Percentiles rank a stretch among this genome's conserved stretches.
These are phyloP conservation scores for Pichia kluyveri DNA, from an alignment of 805 yeast genomes.

Conservation along the genomic window DNA sequence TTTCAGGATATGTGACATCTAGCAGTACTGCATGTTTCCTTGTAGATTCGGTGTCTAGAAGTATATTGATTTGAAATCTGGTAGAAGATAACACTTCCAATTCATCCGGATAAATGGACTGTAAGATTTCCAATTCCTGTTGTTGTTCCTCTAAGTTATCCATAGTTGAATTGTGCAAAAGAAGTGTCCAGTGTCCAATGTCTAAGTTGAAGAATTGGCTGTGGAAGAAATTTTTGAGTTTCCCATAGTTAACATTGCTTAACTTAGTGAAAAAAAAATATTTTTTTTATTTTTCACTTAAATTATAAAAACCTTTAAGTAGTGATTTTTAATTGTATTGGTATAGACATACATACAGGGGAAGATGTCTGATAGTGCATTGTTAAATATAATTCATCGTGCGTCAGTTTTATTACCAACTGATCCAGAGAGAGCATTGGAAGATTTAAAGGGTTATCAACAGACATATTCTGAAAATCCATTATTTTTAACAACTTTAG, in stretches of 20 bases:
- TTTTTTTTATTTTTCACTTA: too few species aligned
- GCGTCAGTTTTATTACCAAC: slow-evolving; percentile 30
- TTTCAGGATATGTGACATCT: slow-evolving; percentile 62
- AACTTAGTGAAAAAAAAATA: too few species aligned
- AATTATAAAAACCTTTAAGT: too few species aligned
- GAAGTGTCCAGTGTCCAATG: too few species aligned
- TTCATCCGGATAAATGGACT: slow-evolving; percentile 93
- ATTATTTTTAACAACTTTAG: slow-evolving; percentile 45
- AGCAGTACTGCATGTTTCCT: slow-evolving; percentile 48
- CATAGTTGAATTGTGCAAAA: slow-evolving; percentile 1
- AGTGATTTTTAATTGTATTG: too few species aligned
- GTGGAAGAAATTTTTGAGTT: too few species aligned
- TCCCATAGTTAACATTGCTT: too few species aligned
- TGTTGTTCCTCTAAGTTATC: slow-evolving; percentile 62
- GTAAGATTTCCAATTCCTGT: slow-evolving; percentile 84
- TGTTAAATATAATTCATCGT: slow-evolving; percentile 25
- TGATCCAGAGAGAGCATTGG: slow-evolving; percentile 48
- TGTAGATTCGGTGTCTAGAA: slow-evolving; percentile 59
- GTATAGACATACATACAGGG: too few species aligned
- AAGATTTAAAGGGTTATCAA: slow-evolving; percentile 31
- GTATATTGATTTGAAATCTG: slow-evolving; percentile 48
- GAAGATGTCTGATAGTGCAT: slow-evolving; percentile 2
- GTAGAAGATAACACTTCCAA: slow-evolving; percentile 34
- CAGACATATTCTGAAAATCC: slow-evolving; percentile 33
- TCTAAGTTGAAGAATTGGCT: too few species aligned